Conservation (phyloP, 164 flowering plant species). For the Sextonia rubra region DNA sequence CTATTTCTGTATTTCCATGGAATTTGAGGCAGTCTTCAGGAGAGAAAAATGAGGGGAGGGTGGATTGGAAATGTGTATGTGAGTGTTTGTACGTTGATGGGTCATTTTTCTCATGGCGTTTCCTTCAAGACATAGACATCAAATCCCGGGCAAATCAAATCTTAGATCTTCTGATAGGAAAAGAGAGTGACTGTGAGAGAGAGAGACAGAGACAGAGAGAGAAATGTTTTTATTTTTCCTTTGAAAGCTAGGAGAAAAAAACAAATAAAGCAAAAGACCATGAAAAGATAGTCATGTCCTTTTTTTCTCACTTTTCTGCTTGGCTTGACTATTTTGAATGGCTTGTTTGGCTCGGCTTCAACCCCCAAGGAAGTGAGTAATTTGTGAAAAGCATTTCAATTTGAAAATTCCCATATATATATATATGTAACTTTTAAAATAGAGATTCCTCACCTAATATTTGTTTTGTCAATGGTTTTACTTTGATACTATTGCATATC, state of each 20-base stretch:
- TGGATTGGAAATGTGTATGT: background rate
- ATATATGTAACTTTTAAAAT: no score
- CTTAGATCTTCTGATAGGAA: slow-evolving; percentile 18
- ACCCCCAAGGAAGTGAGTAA: no score
- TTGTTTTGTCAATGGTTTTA: no score
- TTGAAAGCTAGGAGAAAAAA: background rate
- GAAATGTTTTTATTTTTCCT: background rate
- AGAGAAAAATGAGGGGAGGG: background rate
- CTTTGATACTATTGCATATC: no score
- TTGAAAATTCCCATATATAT: no score
- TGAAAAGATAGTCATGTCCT: background rate
- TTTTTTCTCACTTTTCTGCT: background rate
- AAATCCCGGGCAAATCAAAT: slow-evolving; percentile 19
- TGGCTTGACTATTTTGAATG: background rate
- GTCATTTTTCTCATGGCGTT: slow-evolving; percentile 15
- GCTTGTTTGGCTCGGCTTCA: no score
- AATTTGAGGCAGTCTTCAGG: background rate
- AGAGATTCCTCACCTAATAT: no score
- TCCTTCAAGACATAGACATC: slow-evolving; percentile 21
- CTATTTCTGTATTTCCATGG: background rate
- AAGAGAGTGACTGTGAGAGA: background rate
- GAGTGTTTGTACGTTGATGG: background rate
- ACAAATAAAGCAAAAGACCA: background rate
- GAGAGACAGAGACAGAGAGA: no score
- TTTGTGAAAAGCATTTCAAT: no score